Conservation (phyloP, 257 asterid species). For the Solanum chmielewskii region DNA sequence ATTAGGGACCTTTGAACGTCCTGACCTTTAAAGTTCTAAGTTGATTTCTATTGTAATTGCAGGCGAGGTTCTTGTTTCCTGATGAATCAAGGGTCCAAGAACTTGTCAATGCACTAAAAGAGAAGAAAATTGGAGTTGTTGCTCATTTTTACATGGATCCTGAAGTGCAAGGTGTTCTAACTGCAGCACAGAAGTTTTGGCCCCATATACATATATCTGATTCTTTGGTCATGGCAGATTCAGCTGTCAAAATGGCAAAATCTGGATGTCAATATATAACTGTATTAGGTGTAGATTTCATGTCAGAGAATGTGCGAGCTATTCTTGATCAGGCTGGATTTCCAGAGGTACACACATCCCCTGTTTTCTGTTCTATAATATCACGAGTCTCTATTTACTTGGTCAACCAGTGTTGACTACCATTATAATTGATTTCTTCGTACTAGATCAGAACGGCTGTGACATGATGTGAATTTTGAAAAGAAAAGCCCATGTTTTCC, state of each 20-base stretch:
- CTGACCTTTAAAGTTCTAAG: constrained; percentile 15
- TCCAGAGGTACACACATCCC: constrained; percentile 42
- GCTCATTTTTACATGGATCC: constrained; percentile 99
- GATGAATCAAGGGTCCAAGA: constrained; percentile 53
- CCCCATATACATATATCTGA: constrained; percentile 97
- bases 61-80: constrained; percentile 88
- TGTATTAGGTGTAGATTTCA: constrained; percentile 94
- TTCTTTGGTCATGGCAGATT: constrained; percentile 95
- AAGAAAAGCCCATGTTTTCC: neutral
- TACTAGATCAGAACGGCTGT: neutral
- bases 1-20: neutral
- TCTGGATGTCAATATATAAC: constrained; percentile 79
- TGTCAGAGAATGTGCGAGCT: constrained; percentile 97
- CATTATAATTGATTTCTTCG: neutral
- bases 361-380: neutral
- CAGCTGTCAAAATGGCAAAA: constrained; percentile 93
- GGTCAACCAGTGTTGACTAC: neutral
- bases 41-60: constrained; percentile 36
- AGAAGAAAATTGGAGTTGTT: constrained; percentile 89
- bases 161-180: constrained; percentile 94
- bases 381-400: neutral
- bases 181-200: constrained; percentile 94
- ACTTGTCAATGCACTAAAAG: constrained; percentile 68
- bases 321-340: constrained; percentile 96
- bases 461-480: neutral